Evolutionary conservation across 148 eudicot genomes (phyloP).

Genomic region (Dysphania ambrosioides): DNA sequence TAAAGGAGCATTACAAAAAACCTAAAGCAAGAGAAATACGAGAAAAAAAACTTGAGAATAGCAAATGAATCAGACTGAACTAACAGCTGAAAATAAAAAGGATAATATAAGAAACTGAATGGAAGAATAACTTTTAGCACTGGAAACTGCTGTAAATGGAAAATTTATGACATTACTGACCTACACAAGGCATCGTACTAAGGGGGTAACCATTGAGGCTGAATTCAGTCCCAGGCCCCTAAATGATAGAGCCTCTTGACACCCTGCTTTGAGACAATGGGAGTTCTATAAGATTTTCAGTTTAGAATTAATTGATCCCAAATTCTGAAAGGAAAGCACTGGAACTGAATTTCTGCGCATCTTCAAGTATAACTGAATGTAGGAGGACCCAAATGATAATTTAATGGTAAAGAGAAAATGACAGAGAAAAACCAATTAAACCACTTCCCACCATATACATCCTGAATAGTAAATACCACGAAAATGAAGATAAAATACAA

Average conservation of each 20-base stretch:
- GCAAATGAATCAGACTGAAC: slow-evolving; percentile 18
- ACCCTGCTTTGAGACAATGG: slow-evolving; percentile 91
- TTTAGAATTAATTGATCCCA: slow-evolving; percentile 36
- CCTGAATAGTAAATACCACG: background rate
- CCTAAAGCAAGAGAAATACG: slow-evolving; percentile 22
- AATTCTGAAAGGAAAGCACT: slow-evolving; percentile 43
- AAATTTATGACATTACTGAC: slow-evolving; percentile 61
- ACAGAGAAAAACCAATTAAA: slow-evolving; percentile 5
- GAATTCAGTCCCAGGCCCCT: slow-evolving; percentile 81
- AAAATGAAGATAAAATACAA: background rate
- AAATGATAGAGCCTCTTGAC: slow-evolving; percentile 74
- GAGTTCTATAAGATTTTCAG: slow-evolving; percentile 55
- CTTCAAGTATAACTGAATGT: slow-evolving; percentile 36
- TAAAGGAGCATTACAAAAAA: slow-evolving; percentile 13
- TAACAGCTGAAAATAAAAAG: slow-evolving; percentile 29
- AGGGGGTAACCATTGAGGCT: slow-evolving; percentile 69
- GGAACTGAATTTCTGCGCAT: slow-evolving; percentile 49
- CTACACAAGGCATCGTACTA: slow-evolving; percentile 69
- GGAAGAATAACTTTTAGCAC: slow-evolving; percentile 44
- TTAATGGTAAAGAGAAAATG: slow-evolving; percentile 16
- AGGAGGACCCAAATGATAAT: slow-evolving; percentile 16
- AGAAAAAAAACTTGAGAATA: slow-evolving; percentile 2
- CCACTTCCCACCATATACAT: slow-evolving; percentile 8
- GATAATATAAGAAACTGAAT: slow-evolving; percentile 31
- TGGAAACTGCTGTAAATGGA: slow-evolving; percentile 45